Evolutionary conservation across 1,284 basidiomycete species (phyloP), one percentile per base, ranked within the genome.

Genomic region (Psilocybe mexicana): DNA sequence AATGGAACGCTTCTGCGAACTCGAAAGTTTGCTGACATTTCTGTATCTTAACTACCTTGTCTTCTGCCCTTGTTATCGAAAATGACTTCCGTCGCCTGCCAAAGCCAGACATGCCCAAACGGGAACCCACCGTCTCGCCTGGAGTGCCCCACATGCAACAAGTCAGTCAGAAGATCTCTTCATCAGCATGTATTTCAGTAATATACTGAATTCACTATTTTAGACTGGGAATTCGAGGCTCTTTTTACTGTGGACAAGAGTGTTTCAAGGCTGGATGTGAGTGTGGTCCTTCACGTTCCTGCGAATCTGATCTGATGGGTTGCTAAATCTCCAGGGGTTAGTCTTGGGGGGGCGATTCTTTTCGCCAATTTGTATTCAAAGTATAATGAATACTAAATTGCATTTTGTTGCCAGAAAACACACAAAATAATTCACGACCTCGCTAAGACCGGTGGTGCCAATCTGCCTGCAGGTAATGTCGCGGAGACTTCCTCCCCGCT

Each of bases 201-300:
- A 53, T 43, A 49, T 49, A 30, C 48, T 30, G 33, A 52, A 49
- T 48, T 48, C 45, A 42, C 50, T 24, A 55, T 56, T 58, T 58
- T 61, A 93, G 90, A 72, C 79, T 93, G 42, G 90, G 89, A 51
- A 89, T 93, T 65, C 80, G 81, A 58, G 90, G 90, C 12, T 93
- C 90, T 30, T 90, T 89, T 70, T 94, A 92, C 72, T 94, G 92
- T 62, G 84, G 84, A 12, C 92, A 94, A 69, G 88, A 90, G 58
- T 94, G 92, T 75, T 93, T 94, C 81, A 94, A 93, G 71, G 79
- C 84, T 48, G 86, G 82, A 70, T 93, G 92, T 92, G 71, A 77
- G 89, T 78, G 24, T 43, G 43, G 48, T 52, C 46, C 35, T 56
- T 33, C 57, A 35, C 43, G 57, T 61, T 36, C 56, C 51, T 51